Base-by-base conservation (phyloP, 2,329 filamentous ascomycete species). In the Fusarium subtropicale region DNA sequence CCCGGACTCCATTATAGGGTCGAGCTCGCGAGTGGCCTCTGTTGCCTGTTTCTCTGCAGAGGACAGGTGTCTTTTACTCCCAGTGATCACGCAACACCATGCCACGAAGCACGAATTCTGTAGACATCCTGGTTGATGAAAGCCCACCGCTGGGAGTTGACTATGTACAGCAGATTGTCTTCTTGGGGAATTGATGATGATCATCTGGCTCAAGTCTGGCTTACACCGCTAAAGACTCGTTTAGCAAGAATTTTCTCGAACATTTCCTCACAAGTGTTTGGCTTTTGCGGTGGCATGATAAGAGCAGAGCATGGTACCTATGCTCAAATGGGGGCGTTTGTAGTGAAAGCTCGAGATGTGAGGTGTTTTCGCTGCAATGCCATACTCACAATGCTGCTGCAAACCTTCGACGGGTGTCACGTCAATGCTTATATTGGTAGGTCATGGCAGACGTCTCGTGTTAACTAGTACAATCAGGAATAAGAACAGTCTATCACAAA, bases 31-130 rank as follows among this genome's bases (percentile, higher is more conserved):
- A 52, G 54, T 58, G 47, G 15, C 33, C 28, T 59, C 53, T 56
- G 34, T 41, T 44, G 38, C 55, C 33, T 54, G 28, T 38, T 30
- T 56, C 15, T 30, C n/a, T 46, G 48, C 12, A 61, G 39, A 46
- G 41, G 61, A 67, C 61, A 74, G 50, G 59, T 73, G 60, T 65
- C 44, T 44, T 55, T 26, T 57, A 53, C 45, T 58, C 44, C 28
- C 20, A 45, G 15, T 39, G n/a, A 51, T 56, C 41, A 62, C 39
- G 33, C 38, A 64, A 60, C 38, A 33, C 15, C 31, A 26, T n/a
- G 20, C 18, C 13, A 20, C 11, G 22, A 11, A 24, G n/a, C n/a
- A 26, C 11, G 28, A 45, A 18, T 28, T 45, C n/a, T 36, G 28
- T 33, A 33, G 22, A 22, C 10, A 30, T 22, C 18, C n/a, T 46